Evolutionary conservation across 306 rosid genomes (phyloP).

Genomic region (Casuarina equisetifolia): DNA sequence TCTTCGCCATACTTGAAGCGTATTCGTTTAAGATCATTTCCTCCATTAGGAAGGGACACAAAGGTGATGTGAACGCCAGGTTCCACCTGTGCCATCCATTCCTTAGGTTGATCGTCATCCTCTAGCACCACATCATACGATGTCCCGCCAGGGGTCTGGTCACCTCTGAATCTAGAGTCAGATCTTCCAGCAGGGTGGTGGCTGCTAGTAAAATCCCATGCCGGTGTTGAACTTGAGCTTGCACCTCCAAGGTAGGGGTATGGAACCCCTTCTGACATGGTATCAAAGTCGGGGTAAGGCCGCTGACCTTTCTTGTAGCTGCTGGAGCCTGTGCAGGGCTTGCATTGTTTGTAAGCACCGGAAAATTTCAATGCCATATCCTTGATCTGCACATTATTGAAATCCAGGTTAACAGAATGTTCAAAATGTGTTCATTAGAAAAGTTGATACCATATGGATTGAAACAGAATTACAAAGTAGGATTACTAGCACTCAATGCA

Average conservation of each 20-base stretch:
- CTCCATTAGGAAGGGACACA: constrained; percentile 86
- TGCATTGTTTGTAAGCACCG: constrained; percentile 69
- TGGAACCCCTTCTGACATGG: constrained; percentile 79
- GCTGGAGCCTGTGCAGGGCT: constrained; percentile 69
- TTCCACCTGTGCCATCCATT: constrained; percentile 98
- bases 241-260: constrained; percentile 78
- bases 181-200: constrained; percentile 47
- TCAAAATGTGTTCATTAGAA: neutral
- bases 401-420: neutral
- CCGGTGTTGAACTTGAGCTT: constrained; percentile 80
- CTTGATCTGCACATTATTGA: constrained; percentile 60
- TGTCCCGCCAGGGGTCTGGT: constrained; percentile 54
- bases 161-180: constrained; percentile 61
- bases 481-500: neutral
- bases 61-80: constrained; percentile 89
- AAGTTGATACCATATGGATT: neutral
- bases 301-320: constrained; percentile 62
- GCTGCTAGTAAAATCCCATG: constrained; percentile 73
- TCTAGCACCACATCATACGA: constrained; percentile 59
- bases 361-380: constrained; percentile 87
- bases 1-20: constrained; percentile 64
- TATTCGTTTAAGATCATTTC: constrained; percentile 82
- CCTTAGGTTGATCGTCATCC: constrained; percentile 63
- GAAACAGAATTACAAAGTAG: neutral
- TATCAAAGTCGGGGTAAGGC: constrained; percentile 67